Base-by-base conservation (phyloP, 2,329 filamentous ascomycete species). In the Pseudopithomyces maydicus region DNA sequence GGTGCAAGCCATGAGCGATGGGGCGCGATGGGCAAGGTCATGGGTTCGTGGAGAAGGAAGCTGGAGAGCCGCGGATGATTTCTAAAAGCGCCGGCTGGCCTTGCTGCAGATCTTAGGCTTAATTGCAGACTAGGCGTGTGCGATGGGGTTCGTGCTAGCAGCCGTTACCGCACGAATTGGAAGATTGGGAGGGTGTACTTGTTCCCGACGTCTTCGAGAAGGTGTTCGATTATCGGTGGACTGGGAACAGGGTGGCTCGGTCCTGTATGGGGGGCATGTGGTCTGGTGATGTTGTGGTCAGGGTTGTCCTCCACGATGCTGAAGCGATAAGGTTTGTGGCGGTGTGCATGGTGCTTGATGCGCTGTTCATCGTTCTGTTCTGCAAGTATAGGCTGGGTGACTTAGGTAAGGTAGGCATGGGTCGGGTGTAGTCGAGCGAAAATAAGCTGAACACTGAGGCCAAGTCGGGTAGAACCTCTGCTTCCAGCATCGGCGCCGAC, bases 71-170 rank as follows among this genome's bases (percentile, higher is more conserved):
- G 64, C 64, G 62, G 63, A 57, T 59, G 56, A 59, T 63, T 59
- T 59, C 55, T 48, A 46, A 43, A 12, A 36, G 52, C 44, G 51
- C 43, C 41, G 19, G 33, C 47, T 50, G 32, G 55, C 47, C 56
- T 55, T 44, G 54, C 46, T 65, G 63, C 57, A 69, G 69, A 71
- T 70, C 70, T 72, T 72, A 73, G 70, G 69, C 70, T 73, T 64
- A 71, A 72, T 71, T 52, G 36, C 47, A 54, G 52, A 62, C 62
- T 70, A 57, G 65, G 66, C 67, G 62, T 69, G 56, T 65, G 62
- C 66, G 58, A 45, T 41, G 42, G 39, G 14, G 43, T 53, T 44
- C 46, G 38, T 22, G 49, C 43, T 49, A 44, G 26, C 17, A 38
- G 26, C 36, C 22, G 54, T 52, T 52, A 35, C 54, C 54, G 46